A percentile compares a stretch with the other conserved stretches of the same genome.
Conservation (phyloP, 208 protist species). For the Crithidia sp. region DNA sequence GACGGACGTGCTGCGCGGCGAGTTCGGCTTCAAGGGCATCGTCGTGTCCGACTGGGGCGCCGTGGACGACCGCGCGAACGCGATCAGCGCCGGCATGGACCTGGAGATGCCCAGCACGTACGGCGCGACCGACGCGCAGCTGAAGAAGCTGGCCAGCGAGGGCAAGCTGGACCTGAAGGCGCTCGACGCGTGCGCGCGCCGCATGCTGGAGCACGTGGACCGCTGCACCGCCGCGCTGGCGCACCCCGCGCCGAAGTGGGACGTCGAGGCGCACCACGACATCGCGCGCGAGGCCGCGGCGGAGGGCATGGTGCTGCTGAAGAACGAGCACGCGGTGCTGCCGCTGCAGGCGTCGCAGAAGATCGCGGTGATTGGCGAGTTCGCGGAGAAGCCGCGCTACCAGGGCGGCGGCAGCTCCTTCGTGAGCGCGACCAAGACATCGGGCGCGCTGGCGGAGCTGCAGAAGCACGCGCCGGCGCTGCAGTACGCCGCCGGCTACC, state of each 20-base stretch:
- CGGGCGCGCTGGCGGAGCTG: slow-evolving; percentile 20
- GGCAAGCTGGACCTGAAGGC: slow-evolving; percentile 46
- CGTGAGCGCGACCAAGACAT: slow-evolving; percentile 15
- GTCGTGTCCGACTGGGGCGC: slow-evolving; percentile 67
- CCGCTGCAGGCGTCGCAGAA: slow-evolving; percentile 22
- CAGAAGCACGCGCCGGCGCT: background rate
- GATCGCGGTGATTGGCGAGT: slow-evolving; percentile 30
- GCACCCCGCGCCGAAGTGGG: slow-evolving; percentile 19
- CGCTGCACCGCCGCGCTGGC: slow-evolving; percentile 6
- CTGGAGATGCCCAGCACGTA: slow-evolving; percentile 58
- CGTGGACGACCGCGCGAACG: slow-evolving; percentile 43
- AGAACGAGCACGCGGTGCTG: slow-evolving; percentile 49
- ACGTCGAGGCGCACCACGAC: slow-evolving; percentile 34
- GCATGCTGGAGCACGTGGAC: slow-evolving; percentile 14
- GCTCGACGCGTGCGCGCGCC: slow-evolving; percentile 23
- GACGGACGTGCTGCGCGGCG: slow-evolving; percentile 43
- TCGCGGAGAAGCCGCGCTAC: slow-evolving; percentile 30
- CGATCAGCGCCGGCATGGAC: slow-evolving; percentile 44
- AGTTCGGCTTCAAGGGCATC: slow-evolving; percentile 56
- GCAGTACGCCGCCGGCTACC: slow-evolving; percentile 23
- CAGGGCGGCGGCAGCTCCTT: slow-evolving; percentile 34
- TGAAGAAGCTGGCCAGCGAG: slow-evolving; percentile 21
- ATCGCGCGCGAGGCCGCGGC: slow-evolving; percentile 44
- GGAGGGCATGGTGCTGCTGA: slow-evolving; percentile 51
- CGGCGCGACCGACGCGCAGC: slow-evolving; percentile 24